Evolutionary conservation across 495 filamentous ascomycete genomes (phyloP).

Genomic region (Penicillium silybi): DNA sequence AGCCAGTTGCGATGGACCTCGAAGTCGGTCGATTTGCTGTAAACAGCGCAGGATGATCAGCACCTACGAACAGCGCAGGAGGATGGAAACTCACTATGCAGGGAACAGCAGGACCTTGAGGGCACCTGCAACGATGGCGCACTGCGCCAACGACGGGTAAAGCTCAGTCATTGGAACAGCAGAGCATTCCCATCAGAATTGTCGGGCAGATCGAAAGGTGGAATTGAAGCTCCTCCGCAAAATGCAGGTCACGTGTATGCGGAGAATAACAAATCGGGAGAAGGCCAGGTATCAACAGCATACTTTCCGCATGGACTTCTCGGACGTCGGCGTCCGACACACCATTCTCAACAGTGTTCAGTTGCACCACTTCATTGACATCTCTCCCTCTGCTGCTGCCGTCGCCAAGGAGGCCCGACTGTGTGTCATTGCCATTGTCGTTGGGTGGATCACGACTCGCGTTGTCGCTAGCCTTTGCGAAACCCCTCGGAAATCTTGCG

Average conservation of each 20-base stretch:
- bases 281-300: conserved; percentile 25
- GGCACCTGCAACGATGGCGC: conserved; percentile 79
- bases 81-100: conserved; percentile 70
- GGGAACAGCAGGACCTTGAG: conserved; percentile 94
- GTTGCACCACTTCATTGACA: conserved; percentile 43
- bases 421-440: conserved; percentile 47
- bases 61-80: not conserved
- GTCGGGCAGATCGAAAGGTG: not conserved
- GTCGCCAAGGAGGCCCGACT: conserved; percentile 44
- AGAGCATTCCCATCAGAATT: conserved; percentile 18
- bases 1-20: conserved; percentile 99
- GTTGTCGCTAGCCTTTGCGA: conserved; percentile 41
- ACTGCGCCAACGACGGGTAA: conserved; percentile 82
- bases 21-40: conserved; percentile 97
- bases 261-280: conserved; percentile 28
- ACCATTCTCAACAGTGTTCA: conserved; percentile 43
- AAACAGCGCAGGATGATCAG: not conserved
- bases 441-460: conserved; percentile 46
- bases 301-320: conserved; percentile 40
- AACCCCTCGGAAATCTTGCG: conserved; percentile 24
- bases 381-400: conserved; percentile 42
- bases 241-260: conserved; percentile 14
- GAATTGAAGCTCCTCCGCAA: conserved; percentile 16
- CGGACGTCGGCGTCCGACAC: conserved; percentile 51
- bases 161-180: conserved; percentile 65